Evolutionary conservation across 805 yeast genomes (phyloP), one percentile per base, ranked within the genome.

Genomic region (Millerozyma miso): DNA sequence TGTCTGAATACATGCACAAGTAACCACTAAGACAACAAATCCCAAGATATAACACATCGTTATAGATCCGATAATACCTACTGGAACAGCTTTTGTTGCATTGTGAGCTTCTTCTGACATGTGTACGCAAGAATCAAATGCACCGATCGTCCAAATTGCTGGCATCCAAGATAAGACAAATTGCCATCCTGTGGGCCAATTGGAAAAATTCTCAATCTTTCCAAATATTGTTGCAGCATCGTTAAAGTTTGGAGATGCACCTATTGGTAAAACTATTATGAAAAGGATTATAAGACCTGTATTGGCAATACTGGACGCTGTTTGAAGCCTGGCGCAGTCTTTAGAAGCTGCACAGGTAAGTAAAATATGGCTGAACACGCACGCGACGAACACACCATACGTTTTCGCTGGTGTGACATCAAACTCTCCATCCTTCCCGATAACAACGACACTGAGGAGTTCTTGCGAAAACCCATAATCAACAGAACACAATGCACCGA

Each of bases 171-270:
- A 52, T 10, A 52, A 43, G 16, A 55, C 40, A 44, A 59, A 62
- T 31, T 59, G 51, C 78, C 82, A 80, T 23, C 86, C 87, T 31
- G 58, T 62, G 7, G 80, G 71, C 80, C 85, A 81, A 35, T 68
- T 73, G 14, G 78, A 63, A 37, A 62, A 62, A 53, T 79, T 80
- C 16, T 72, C 63, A 41, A 70, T 72, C 34, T 71, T 58, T 23
- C 80, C 79, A 59, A 81, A 82, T 20, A 82, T 81, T 54, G 67
- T 80, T 5, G 56, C 47, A 14, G 78, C 84, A 32, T 66, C 60
- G 51, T 78, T 77, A 53, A 79, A 71, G 19, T 39, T 33, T 6
- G 54, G 54, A 7, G 54, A 46, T 2, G 60, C 59, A 2, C 62
- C 67, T 38, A 62, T 52, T 12, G 65, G 66, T 33, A 62, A 35